phyloP scores from a whole-genome alignment of 73 alveolate species.

The Durusdinium trenchii region DNA sequence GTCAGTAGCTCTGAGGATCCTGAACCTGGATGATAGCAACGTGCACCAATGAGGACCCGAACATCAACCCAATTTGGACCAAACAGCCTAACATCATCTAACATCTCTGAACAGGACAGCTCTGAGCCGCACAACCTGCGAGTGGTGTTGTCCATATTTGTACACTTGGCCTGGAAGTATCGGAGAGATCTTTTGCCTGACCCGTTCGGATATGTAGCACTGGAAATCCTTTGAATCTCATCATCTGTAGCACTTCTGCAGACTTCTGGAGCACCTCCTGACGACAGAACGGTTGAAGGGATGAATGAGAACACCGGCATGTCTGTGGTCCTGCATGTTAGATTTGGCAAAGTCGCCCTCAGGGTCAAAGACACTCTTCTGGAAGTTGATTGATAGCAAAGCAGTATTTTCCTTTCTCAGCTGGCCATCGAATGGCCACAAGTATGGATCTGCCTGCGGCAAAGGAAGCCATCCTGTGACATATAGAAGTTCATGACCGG shows the following conservation, averaged over 20 bases:
- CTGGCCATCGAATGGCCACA: constrained; percentile 76
- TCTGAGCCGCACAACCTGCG: too few relatives aligned
- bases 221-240: constrained; percentile 51
- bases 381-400: not conserved
- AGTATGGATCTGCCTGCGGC: constrained; percentile 63
- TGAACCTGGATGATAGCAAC: too few relatives aligned
- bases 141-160: too few relatives aligned
- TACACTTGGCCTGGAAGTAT: constrained; percentile 6
- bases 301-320: not conserved
- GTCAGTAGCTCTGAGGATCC: too few relatives aligned
- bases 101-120: too few relatives aligned
- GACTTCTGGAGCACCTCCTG: constrained; percentile 37
- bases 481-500: too few relatives aligned
- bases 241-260: constrained; percentile 49
- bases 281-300: not conserved
- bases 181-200: not conserved
- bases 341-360: constrained; percentile 45
- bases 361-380: not conserved
- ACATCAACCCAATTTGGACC: too few relatives aligned
- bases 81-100: too few relatives aligned
- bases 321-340: not conserved
- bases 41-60: too few relatives aligned
- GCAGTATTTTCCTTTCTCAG: constrained; percentile 15
- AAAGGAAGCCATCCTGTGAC: not conserved
- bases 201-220: constrained; percentile 37